phyloP scores from a whole-genome alignment of 2,329 filamentous ascomycete species.

The Coniochaeta prunicola region DNA sequence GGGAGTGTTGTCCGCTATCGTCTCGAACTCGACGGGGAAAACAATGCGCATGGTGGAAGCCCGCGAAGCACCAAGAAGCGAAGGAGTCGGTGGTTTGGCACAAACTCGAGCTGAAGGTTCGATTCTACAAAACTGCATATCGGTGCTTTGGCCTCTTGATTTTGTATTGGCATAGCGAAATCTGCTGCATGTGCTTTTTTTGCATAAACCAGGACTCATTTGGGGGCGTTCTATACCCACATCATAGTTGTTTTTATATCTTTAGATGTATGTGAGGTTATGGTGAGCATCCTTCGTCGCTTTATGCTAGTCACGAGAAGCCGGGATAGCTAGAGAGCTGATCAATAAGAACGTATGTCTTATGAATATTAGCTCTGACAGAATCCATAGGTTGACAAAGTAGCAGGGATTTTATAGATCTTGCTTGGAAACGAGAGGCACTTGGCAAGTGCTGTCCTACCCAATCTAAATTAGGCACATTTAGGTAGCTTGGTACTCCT shows the following conservation, averaged over 20 bases:
- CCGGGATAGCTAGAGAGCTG: no score
- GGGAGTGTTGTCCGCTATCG: slow-evolving; percentile 58
- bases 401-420: no score
- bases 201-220: neutral
- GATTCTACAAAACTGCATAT: neutral
- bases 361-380: no score
- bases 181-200: neutral
- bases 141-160: neutral
- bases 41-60: slow-evolving; percentile 19
- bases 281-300: neutral
- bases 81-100: slow-evolving; percentile 14
- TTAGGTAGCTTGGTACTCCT: neutral
- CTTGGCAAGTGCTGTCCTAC: neutral
- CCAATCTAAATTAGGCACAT: neutral
- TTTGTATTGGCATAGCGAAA: neutral
- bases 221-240: slow-evolving; percentile 1
- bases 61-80: slow-evolving; percentile 4
- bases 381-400: no score
- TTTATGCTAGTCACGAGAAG: neutral
- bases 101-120: neutral
- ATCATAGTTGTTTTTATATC: neutral
- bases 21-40: slow-evolving; percentile 46
- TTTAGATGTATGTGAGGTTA: neutral
- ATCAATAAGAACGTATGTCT: no score
- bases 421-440: no score